Percentiles rank a stretch among this genome's conserved stretches.
phyloP scores from a whole-genome alignment of 2,329 filamentous ascomycete genomes.

The Zarea fungicola region DNA sequence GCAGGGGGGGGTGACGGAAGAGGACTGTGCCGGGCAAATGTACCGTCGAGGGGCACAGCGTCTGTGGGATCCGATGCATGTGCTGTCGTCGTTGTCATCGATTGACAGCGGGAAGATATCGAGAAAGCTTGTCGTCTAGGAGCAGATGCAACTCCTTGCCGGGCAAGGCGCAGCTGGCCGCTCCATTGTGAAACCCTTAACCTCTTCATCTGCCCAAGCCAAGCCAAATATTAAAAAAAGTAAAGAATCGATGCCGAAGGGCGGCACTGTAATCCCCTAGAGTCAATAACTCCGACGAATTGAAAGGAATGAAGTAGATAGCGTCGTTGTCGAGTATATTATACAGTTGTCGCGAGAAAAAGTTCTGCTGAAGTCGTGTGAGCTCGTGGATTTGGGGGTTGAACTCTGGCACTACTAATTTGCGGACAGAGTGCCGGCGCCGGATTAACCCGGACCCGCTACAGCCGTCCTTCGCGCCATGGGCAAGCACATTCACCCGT shows the following conservation, averaged over 20 bases:
- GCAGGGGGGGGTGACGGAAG: slow-evolving; percentile 68
- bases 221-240: neutral
- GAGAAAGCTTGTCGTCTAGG: slow-evolving; percentile 22
- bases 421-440: slow-evolving; percentile 4
- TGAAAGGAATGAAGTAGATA: neutral
- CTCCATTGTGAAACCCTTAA: slow-evolving; percentile 37
- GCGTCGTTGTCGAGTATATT: slow-evolving; percentile 7
- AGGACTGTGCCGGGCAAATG: slow-evolving; percentile 20
- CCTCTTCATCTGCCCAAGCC: slow-evolving; percentile 33
- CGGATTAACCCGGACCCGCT: slow-evolving; percentile 13
- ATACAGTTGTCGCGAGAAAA: slow-evolving; percentile 24
- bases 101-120: slow-evolving; percentile 26
- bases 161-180: slow-evolving; percentile 36
- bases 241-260: neutral
- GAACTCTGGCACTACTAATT: slow-evolving; percentile 10
- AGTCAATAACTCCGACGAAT: too few species aligned
- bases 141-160: slow-evolving; percentile 20
- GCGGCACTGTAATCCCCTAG: neutral
- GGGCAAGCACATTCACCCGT: neutral
- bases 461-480: neutral
- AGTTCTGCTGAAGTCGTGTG: slow-evolving; percentile 34
- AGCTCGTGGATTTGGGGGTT: slow-evolving; percentile 18
- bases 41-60: slow-evolving; percentile 16
- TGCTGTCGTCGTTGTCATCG: slow-evolving; percentile 24
- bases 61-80: slow-evolving; percentile 21